These are phyloP conservation scores for Epichloe sylvatica DNA, from an alignment of 2,329 filamentous ascomycete species.

Conservation along the genomic window DNA sequence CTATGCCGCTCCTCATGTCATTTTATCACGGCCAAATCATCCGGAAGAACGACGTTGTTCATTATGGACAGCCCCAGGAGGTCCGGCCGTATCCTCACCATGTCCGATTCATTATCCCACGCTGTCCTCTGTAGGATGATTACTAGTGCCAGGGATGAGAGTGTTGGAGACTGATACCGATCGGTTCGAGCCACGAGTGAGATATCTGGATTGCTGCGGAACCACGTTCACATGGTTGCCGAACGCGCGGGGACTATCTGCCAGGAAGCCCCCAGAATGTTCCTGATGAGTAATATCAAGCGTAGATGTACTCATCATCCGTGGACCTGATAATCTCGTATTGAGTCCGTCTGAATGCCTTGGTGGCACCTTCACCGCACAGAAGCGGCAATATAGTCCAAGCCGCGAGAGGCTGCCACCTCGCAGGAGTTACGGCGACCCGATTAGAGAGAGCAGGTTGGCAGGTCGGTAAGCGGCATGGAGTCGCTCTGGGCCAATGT, in stretches of 20 bases:
- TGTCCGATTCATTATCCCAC: constrained; percentile 16
- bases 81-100: constrained; percentile 15
- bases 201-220: background rate
- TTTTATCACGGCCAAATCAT: constrained; percentile 11
- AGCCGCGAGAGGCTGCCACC: constrained; percentile 2
- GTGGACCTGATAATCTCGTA: background rate
- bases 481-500: no score
- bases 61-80: constrained; percentile 13
- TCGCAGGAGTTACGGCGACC: constrained; percentile 1
- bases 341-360: constrained; percentile 14
- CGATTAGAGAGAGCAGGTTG: background rate
- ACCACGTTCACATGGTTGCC: background rate
- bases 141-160: constrained; percentile 7
- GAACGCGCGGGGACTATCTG: background rate
- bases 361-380: constrained; percentile 17
- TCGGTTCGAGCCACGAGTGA: background rate
- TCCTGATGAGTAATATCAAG: background rate
- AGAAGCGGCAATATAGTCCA: constrained; percentile 14
- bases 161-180: background rate
- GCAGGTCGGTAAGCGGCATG: background rate
- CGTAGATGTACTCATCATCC: background rate
- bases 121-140: constrained; percentile 17
- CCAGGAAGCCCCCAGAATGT: background rate
- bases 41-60: constrained; percentile 15
- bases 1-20: constrained; percentile 10